Conservation (phyloP, 192 early-diverging fungal species). For the Diversispora eburnea region DNA sequence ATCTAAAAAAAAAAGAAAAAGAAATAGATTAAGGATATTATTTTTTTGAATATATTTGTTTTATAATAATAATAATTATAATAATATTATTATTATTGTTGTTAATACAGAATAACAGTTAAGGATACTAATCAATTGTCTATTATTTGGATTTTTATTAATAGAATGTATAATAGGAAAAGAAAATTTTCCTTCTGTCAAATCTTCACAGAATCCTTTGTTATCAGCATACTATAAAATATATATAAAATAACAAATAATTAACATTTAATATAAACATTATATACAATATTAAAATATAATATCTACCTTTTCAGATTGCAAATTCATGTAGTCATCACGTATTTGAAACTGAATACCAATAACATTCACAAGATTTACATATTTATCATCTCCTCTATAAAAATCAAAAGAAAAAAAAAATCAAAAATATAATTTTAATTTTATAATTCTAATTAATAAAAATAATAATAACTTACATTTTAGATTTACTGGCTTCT, state of each 20-base stretch:
- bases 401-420: background rate
- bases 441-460: background rate
- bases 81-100: too few relatives aligned
- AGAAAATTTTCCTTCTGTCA: slow-evolving; percentile 99
- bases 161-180: slow-evolving; percentile 93
- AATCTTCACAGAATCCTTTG: slow-evolving; percentile 98
- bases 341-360: slow-evolving; percentile 96
- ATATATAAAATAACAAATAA: slow-evolving; percentile 13
- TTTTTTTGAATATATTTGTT: background rate
- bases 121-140: slow-evolving; percentile 68
- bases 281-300: slow-evolving; percentile 3
- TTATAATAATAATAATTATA: background rate
- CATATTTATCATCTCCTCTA: slow-evolving; percentile 64
- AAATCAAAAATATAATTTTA: background rate
- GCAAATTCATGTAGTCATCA: slow-evolving; percentile 96
- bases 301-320: slow-evolving; percentile 63
- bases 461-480: slow-evolving; percentile 21
- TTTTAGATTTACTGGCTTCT: slow-evolving; percentile 48
- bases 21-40: background rate
- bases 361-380: slow-evolving; percentile 76
- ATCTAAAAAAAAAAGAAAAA: slow-evolving; percentile 28
- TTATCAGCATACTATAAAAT: slow-evolving; percentile 74
- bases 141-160: slow-evolving; percentile 50
- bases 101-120: background rate
- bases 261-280: background rate